Evolutionary conservation across 2,329 filamentous ascomycete genomes (phyloP).

Genomic region (Ambrosiella cleistominuta): DNA sequence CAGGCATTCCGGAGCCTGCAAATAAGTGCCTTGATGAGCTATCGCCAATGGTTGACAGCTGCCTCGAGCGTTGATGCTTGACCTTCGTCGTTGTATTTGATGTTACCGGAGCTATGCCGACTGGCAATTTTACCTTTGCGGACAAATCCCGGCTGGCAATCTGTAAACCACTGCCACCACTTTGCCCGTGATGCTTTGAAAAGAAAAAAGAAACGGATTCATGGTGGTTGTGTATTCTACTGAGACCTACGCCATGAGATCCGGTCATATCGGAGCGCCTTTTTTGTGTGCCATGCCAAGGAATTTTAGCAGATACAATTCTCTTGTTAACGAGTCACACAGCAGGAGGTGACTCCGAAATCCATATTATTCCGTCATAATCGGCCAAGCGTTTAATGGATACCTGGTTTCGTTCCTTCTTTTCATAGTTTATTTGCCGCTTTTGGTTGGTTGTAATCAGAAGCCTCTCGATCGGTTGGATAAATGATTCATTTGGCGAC

Average conservation of each 20-base stretch:
- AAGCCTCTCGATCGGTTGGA: not conserved
- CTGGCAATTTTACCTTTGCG: not conserved
- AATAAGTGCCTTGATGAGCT: too few species aligned
- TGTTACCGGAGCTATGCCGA: not conserved
- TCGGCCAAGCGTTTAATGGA: not conserved
- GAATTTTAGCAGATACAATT: too few species aligned
- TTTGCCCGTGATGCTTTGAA: too few species aligned
- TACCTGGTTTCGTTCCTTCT: too few species aligned
- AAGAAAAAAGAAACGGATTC: too few species aligned
- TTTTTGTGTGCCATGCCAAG: too few species aligned
- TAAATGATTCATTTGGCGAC: not conserved
- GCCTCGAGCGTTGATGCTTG: not conserved
- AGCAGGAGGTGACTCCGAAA: not conserved
- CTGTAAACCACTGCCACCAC: not conserved
- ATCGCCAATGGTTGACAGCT: not conserved
- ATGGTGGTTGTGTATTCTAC: too few species aligned
- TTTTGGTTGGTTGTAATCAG: not conserved
- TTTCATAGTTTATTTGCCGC: not conserved
- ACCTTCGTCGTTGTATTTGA: not conserved
- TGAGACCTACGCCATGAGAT: too few species aligned
- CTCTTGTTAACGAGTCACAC: too few species aligned
- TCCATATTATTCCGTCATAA: not conserved
- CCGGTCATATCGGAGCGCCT: too few species aligned
- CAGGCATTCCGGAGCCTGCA: too few species aligned
- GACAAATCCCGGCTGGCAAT: not conserved